A percentile compares a stretch with the other conserved stretches of the same genome.
These are phyloP conservation scores for Mucor irregularis DNA, from an alignment of 371 early-diverging fungal species.

Conservation along the genomic window DNA sequence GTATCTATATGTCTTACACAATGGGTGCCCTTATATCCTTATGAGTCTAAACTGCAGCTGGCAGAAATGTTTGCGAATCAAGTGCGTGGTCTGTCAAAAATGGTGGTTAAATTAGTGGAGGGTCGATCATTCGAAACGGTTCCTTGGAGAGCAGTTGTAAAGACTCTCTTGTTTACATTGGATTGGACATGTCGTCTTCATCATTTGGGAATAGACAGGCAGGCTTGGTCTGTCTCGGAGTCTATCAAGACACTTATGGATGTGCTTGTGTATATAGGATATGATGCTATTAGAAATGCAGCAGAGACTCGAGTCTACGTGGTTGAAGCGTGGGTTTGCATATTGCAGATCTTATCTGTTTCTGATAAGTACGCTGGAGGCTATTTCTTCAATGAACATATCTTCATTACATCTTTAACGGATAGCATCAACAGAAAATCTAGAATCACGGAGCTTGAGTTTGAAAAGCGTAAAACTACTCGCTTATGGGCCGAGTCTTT, in stretches of 20 bases:
- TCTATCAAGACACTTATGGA: slow-evolving; percentile 12
- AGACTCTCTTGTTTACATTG: slow-evolving; percentile 9
- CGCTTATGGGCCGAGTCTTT: slow-evolving; percentile 11
- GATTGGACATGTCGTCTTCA: slow-evolving; percentile 27
- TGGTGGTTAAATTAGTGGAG: background rate
- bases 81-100: background rate
- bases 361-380: slow-evolving; percentile 4
- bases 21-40: slow-evolving; percentile 9
- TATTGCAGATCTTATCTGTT: slow-evolving; percentile 20
- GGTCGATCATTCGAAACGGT: background rate
- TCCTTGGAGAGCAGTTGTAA: slow-evolving; percentile 11
- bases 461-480: slow-evolving; percentile 8
- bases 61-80: background rate
- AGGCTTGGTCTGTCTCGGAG: slow-evolving; percentile 12
- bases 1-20: slow-evolving; percentile 17
- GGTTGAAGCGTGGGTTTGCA: slow-evolving; percentile 19
- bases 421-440: slow-evolving; percentile 1
- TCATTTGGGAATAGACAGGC: slow-evolving; percentile 5
- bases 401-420: slow-evolving; percentile 9
- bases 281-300: background rate
- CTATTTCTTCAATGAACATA: slow-evolving; percentile 9
- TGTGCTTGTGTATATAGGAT: slow-evolving; percentile 13
- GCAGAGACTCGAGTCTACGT: slow-evolving; percentile 3
- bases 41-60: background rate
- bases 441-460: background rate